Evolutionary conservation across 331 rosid species (phyloP).

Genomic region (Erythrophleum ivorense): DNA sequence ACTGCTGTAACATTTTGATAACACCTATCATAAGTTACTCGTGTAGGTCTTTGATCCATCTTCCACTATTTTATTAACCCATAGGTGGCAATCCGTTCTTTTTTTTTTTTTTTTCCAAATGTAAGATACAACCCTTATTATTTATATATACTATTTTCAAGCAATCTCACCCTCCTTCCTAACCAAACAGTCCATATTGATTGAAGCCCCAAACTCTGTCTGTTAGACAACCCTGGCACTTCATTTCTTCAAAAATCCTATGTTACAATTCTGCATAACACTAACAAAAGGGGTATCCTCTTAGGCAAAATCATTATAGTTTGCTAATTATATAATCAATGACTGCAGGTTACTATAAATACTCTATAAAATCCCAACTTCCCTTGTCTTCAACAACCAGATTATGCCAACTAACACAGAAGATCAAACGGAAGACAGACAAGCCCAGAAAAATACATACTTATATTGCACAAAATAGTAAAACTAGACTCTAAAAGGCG

Average conservation of each 20-base stretch:
- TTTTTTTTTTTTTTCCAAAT: neutral
- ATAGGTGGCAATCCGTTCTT: neutral
- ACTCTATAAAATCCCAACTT: neutral
- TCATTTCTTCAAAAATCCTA: slow-evolving; percentile 5
- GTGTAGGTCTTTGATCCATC: neutral
- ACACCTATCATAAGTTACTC: neutral
- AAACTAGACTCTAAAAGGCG: slow-evolving; percentile 2
- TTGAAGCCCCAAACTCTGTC: neutral
- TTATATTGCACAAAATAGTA: slow-evolving; percentile 5
- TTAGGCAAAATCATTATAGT: neutral
- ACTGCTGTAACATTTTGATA: neutral
- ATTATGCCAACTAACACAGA: slow-evolving; percentile 6
- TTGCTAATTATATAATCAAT: slow-evolving; percentile 14
- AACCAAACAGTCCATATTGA: slow-evolving; percentile 17
- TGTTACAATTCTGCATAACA: neutral
- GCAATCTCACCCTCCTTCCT: slow-evolving; percentile 1
- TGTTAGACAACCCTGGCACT: neutral
- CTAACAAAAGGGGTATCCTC: slow-evolving; percentile 16
- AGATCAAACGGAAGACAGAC: slow-evolving; percentile 18
- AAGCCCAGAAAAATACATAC: slow-evolving; percentile 8
- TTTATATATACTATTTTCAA: slow-evolving; percentile 20
- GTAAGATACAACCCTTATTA: slow-evolving; percentile 5
- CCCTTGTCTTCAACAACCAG: slow-evolving; percentile 15
- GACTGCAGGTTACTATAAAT: neutral
- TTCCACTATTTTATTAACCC: slow-evolving; percentile 29